Evolutionary conservation across 805 yeast species (phyloP), one percentile per base, ranked within the genome.

Genomic region (Cyberlindnera misumaiensis): DNA sequence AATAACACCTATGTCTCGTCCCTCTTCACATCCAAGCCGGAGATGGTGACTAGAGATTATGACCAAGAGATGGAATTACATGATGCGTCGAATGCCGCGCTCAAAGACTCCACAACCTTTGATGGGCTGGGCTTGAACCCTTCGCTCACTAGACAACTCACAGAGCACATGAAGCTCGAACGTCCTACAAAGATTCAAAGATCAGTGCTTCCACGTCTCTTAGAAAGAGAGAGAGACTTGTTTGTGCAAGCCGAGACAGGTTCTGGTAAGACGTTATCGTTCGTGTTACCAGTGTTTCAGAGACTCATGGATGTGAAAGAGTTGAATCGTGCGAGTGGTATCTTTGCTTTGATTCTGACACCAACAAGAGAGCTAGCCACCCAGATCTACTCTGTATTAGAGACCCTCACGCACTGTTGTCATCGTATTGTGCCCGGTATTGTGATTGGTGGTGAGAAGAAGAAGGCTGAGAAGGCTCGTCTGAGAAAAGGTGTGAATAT

Each of bases 241-340:
- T 83, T 93, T 48, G 83, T 93, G 34, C 94, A 88, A 55, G 96
- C 99, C 0, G 97, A 94, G 62, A 93, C 99, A 0, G 99, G 99
- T 38, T 89, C 97, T 0, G 99, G 99, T 60, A 93, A 93, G 60
- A 93, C 99, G 0, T 62, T 93, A 40, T 80, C 97, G 0, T 94
- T 84, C 57, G 65, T 82, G 3, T 63, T 94, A 28, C 99, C 98
- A 1, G 80, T 94, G 15, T 60, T 90, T 45, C 78, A 84, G 46
- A 72, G 77, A 42, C 67, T 93, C 31, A 75, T 87, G 75, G 61
- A 68, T 22, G 75, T 76, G 51, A 55, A 64, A 28, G 64, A 58
- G 27, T 56, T 70, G 4, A 60, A 53, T 32, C 72, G 97, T 49
- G 70, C 74, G 12, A 72, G 85, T 11, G 99, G 99, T 5, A 65